phyloP scores from a whole-genome alignment of 2,329 filamentous ascomycete genomes.

The Calonectria pauciramosa region DNA sequence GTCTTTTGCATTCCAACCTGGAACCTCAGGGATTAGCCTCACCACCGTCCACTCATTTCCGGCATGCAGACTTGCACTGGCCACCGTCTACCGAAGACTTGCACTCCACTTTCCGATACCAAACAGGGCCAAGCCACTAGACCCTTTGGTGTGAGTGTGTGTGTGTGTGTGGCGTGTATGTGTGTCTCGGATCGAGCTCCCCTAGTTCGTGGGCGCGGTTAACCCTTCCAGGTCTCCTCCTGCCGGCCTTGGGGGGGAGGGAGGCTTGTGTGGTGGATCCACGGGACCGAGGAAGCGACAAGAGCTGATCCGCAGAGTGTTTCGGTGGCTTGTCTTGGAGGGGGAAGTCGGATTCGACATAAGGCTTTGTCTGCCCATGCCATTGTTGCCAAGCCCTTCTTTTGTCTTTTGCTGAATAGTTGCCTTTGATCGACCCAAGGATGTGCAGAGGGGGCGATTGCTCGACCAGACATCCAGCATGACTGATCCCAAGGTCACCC shows the following conservation, averaged over 20 bases:
- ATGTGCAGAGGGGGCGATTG: not conserved
- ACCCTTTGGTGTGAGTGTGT: not conserved
- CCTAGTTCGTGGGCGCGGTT: not conserved
- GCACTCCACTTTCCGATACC: slow-evolving; percentile 5
- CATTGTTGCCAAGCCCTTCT: not conserved
- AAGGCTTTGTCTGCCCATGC: slow-evolving; percentile 1
- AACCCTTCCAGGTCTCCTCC: not conserved
- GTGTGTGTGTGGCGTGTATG: too few relatives aligned
- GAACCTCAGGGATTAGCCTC: not conserved
- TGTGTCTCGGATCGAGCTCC: not conserved
- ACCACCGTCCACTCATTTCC: slow-evolving; percentile 17
- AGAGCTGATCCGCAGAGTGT: not conserved
- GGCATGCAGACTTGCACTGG: not conserved
- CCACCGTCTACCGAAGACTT: not conserved
- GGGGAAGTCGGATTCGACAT: not conserved
- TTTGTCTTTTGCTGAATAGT: not conserved
- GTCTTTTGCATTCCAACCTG: not conserved
- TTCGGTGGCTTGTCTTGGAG: not conserved
- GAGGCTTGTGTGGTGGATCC: not conserved
- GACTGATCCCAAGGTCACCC: slow-evolving; percentile 43
- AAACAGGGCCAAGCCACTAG: not conserved
- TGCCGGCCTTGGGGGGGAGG: not conserved
- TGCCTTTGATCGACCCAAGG: slow-evolving; percentile 2
- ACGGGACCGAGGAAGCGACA: not conserved
- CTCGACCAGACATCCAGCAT: slow-evolving; percentile 25